Conservation (phyloP, 2,329 filamentous ascomycete species). For the Colletotrichum chlorophyti region DNA sequence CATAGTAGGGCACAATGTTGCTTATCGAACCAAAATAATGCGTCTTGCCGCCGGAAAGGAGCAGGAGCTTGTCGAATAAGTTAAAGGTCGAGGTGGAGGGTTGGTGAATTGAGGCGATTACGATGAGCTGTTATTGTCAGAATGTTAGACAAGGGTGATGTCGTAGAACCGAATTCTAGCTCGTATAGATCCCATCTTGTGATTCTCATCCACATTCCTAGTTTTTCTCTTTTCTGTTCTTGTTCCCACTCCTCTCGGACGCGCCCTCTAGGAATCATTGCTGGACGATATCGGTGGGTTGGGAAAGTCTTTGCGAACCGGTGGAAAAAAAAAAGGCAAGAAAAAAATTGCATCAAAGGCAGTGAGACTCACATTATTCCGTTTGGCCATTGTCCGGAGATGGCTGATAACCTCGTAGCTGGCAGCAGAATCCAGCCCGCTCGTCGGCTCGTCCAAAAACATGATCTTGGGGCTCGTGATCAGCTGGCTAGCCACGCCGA, state of each 20-base stretch:
- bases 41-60: constrained; percentile 74
- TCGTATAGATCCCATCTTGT: no score
- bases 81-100: constrained; percentile 81
- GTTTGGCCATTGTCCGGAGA: constrained; percentile 69
- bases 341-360: no score
- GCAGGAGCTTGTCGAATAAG: constrained; percentile 79
- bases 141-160: background rate
- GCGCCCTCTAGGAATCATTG: no score
- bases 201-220: no score
- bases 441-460: constrained; percentile 86
- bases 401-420: constrained; percentile 80
- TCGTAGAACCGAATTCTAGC: no score
- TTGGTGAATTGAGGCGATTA: constrained; percentile 86
- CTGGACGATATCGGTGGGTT: no score
- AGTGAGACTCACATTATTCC: constrained; percentile 62
- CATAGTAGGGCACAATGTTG: constrained; percentile 68
- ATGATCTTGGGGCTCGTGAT: constrained; percentile 82
- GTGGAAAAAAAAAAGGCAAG: no score
- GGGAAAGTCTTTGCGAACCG: no score
- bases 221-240: no score
- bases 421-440: constrained; percentile 79
- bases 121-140: constrained; percentile 62
- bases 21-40: constrained; percentile 75
- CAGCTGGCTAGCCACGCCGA: constrained; percentile 81
- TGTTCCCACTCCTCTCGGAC: no score